phyloP scores from a whole-genome alignment of 2,329 filamentous ascomycete species.

The Aspergillus ruber region DNA sequence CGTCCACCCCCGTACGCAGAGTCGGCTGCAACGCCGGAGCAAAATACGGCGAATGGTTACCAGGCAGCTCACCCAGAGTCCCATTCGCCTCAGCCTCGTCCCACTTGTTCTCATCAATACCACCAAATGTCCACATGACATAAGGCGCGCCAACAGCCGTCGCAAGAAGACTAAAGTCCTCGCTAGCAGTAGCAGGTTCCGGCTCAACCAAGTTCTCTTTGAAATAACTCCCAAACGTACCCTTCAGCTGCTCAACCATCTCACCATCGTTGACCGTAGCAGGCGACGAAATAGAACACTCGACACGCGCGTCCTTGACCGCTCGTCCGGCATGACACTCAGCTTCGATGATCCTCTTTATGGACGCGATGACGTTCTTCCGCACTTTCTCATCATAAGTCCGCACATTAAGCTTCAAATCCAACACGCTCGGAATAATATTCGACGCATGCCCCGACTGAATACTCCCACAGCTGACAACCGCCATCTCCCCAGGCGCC shows the following conservation, averaged over 20 bases:
- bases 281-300: conserved; percentile 39
- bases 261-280: conserved; percentile 47
- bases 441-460: conserved; percentile 41
- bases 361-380: conserved; percentile 28
- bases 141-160: conserved; percentile 45
- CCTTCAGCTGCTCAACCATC: conserved; percentile 38
- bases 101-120: conserved; percentile 43
- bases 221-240: conserved; percentile 41
- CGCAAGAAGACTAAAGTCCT: conserved; percentile 54
- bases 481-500: conserved; percentile 34
- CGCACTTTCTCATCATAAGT: conserved; percentile 27
- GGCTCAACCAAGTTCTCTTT: conserved; percentile 31
- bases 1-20: conserved; percentile 46
- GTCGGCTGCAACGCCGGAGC: conserved; percentile 53
- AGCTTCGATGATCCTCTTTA: conserved; percentile 44
- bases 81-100: conserved; percentile 44
- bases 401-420: conserved; percentile 39
- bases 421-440: conserved; percentile 39
- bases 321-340: conserved; percentile 49
- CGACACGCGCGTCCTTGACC: conserved; percentile 39
- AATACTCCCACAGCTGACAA: conserved; percentile 42
- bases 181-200: conserved; percentile 42
- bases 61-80: conserved; percentile 44
- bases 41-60: conserved; percentile 55
- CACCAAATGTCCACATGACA: conserved; percentile 53